Conservation (phyloP, 164 flowering plant genomes). For the Cinnamomum micranthum region DNA sequence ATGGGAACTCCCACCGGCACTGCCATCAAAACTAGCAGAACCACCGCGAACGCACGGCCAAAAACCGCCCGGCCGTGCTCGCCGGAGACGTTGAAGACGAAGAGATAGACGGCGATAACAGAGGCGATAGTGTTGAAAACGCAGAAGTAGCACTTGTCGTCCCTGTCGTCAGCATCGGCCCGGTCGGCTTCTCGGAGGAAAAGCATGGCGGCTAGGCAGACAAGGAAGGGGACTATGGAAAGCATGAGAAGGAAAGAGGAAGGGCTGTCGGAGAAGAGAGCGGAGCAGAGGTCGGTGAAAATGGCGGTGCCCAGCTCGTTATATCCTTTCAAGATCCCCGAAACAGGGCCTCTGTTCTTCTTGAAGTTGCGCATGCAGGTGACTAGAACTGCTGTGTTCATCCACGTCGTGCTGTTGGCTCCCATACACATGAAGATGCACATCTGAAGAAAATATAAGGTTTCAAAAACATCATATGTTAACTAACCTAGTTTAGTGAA, state of each 20-base stretch:
- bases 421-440: conserved; percentile 80
- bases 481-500: no score
- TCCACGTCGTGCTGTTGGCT: conserved; percentile 94
- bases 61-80: conserved; percentile 27
- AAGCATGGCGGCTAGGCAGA: conserved; percentile 58
- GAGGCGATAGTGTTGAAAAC: conserved; percentile 33
- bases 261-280: conserved; percentile 58
- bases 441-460: conserved; percentile 41
- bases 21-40: conserved; percentile 31
- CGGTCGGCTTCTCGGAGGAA: conserved; percentile 68
- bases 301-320: conserved; percentile 88
- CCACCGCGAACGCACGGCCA: conserved; percentile 23
- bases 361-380: conserved; percentile 82
- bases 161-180: conserved; percentile 12
- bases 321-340: conserved; percentile 81
- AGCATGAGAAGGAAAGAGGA: conserved; percentile 64
- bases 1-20: conserved; percentile 49
- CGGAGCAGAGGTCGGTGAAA: conserved; percentile 70
- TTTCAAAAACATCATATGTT: no score
- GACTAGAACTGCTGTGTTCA: conserved; percentile 90
- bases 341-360: conserved; percentile 79
- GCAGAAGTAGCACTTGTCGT: conserved; percentile 26
- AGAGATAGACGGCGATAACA: conserved; percentile 34
- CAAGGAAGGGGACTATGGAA: conserved; percentile 49
- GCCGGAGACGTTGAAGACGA: conserved; percentile 36